phyloP scores from a whole-genome alignment of 2,329 filamentous ascomycete species.

The Beauveria scarabaeidicola region DNA sequence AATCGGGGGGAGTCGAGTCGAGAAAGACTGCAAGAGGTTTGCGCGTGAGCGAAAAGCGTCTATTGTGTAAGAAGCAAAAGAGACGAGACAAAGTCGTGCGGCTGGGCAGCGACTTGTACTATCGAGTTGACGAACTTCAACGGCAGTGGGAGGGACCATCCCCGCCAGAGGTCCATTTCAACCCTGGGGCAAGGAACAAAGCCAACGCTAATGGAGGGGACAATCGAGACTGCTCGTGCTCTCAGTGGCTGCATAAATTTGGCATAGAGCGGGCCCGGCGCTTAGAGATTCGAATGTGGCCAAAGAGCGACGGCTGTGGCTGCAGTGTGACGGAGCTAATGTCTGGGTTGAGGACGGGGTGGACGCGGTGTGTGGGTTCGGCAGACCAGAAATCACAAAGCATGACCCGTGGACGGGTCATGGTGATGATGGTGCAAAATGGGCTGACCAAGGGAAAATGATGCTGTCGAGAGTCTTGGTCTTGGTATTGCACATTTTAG shows the following conservation, averaged over 20 bases:
- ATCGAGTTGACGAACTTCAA: neutral
- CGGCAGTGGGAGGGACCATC: neutral
- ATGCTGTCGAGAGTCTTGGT: neutral
- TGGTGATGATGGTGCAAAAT: neutral
- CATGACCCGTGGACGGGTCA: neutral
- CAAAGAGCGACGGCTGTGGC: slow-evolving; percentile 10
- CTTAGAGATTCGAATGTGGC: slow-evolving; percentile 15
- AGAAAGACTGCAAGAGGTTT: neutral
- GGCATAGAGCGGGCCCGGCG: slow-evolving; percentile 19
- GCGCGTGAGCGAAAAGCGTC: neutral
- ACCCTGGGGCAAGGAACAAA: slow-evolving; percentile 3
- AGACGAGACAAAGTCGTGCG: neutral
- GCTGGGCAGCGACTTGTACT: slow-evolving; percentile 1
- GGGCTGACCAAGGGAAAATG: neutral
- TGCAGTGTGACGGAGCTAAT: slow-evolving; percentile 11
- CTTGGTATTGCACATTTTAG: neutral
- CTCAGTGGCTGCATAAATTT: slow-evolving; percentile 22
- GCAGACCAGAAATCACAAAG: neutral
- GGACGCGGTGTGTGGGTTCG: neutral
- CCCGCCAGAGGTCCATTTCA: neutral
- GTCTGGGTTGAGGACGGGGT: slow-evolving; percentile 7
- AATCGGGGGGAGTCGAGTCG: neutral
- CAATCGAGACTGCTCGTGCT: slow-evolving; percentile 12
- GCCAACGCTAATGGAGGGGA: slow-evolving; percentile 19
- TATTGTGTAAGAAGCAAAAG: slow-evolving; percentile 5